Evolutionary conservation across 495 filamentous ascomycete species (phyloP).

Genomic region (Staphylotrichum longicolle): DNA sequence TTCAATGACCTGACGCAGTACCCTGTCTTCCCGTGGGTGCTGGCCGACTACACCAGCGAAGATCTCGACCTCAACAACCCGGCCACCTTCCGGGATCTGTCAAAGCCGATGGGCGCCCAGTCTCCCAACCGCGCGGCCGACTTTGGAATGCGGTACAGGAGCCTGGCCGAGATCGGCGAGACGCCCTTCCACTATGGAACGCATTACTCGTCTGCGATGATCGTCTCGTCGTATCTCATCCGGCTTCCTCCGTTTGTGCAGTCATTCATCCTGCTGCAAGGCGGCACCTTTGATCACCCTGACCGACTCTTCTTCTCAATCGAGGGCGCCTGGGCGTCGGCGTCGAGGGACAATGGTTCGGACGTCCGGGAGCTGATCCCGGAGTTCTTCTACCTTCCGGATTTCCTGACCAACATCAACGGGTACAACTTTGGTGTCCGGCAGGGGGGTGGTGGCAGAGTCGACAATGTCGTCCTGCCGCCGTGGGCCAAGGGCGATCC

Average conservation of each 20-base stretch:
- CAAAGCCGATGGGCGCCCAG: conserved; percentile 97
- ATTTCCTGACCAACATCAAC: conserved; percentile 89
- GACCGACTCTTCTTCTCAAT: conserved; percentile 95
- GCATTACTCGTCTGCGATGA: conserved; percentile 99
- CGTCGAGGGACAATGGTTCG: conserved; percentile 83
- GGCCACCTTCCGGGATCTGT: conserved; percentile 81
- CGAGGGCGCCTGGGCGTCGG: conserved; percentile 84
- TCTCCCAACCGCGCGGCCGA: conserved; percentile 67
- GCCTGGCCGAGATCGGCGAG: conserved; percentile 89
- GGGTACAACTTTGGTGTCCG: conserved; percentile 86
- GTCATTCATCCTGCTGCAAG: conserved; percentile 94
- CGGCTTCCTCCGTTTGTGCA: conserved; percentile 93
- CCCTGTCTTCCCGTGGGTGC: conserved; percentile 95
- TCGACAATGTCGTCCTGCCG: conserved; percentile 81
- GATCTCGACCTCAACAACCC: conserved; percentile 85
- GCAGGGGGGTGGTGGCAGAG: conserved; percentile 72
- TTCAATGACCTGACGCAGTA: conserved; percentile 99
- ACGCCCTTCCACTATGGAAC: conserved; percentile 95
- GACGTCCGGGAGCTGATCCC: conserved; percentile 93
- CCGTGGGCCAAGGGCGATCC: conserved; percentile 98
- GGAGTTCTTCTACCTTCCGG: conserved; percentile 95
- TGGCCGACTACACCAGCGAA: conserved; percentile 96
- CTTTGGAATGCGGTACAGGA: conserved; percentile 78
- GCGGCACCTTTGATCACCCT: conserved; percentile 93
- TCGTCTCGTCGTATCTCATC: conserved; percentile 93